Percentiles rank a stretch among this genome's conserved stretches.
phyloP scores from a whole-genome alignment of 1,284 basidiomycete genomes.

The Pseudozyma flocculosa region DNA sequence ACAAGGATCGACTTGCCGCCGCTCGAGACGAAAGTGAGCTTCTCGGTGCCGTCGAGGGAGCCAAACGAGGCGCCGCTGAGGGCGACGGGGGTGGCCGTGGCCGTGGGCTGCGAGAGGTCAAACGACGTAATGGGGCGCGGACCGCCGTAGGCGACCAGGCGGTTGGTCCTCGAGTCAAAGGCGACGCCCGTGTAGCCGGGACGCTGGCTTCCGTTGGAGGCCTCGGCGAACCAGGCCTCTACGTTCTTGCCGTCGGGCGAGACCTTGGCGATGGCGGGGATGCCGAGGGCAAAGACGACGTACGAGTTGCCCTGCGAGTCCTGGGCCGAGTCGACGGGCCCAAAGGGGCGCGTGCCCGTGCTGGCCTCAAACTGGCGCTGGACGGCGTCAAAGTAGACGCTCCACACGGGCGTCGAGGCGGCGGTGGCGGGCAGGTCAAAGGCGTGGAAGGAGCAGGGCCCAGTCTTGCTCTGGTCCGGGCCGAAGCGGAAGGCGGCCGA shows the following conservation, averaged over 20 bases:
- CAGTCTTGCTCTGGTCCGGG: constrained; percentile 27
- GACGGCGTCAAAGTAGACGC: constrained; percentile 36
- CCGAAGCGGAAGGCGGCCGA: constrained; percentile 47
- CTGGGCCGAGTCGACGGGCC: constrained; percentile 50
- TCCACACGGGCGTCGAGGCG: constrained; percentile 38
- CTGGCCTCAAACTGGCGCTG: constrained; percentile 36
- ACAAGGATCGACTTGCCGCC: constrained; percentile 31
- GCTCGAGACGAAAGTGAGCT: constrained; percentile 35
- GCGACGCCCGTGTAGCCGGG: constrained; percentile 53
- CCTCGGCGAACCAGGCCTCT: constrained; percentile 36
- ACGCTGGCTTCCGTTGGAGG: constrained; percentile 43
- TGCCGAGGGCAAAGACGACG: constrained; percentile 52
- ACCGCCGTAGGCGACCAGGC: constrained; percentile 50
- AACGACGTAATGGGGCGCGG: constrained; percentile 49
- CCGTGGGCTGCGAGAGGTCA: constrained; percentile 22
- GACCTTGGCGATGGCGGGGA: constrained; percentile 52
- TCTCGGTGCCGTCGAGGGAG: constrained; percentile 40
- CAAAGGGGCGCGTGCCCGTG: constrained; percentile 46
- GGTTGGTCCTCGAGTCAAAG: constrained; percentile 39
- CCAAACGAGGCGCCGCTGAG: constrained; percentile 44
- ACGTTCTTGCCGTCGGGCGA: constrained; percentile 37
- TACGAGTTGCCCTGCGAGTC: constrained; percentile 52
- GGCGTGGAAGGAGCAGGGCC: constrained; percentile 49
- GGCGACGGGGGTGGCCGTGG: constrained; percentile 30
- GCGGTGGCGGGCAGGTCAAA: constrained; percentile 45